These are phyloP conservation scores for Candida wancherniae DNA, from an alignment of 805 yeast species.

Conservation along the genomic window DNA sequence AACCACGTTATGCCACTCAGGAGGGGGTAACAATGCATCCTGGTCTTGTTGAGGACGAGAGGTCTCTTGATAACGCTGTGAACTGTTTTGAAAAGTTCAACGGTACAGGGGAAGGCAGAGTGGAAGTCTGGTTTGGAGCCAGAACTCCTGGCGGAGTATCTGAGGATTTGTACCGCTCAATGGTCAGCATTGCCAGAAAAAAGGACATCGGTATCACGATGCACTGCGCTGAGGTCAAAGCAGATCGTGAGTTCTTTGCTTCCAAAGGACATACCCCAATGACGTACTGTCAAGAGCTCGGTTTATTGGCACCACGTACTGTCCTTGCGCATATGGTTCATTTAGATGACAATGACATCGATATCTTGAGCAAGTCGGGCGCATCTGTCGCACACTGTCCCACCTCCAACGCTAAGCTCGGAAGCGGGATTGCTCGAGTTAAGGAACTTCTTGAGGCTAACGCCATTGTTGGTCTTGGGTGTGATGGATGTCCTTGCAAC, in stretches of 20 bases:
- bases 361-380: constrained; percentile 9
- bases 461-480: constrained; percentile 17
- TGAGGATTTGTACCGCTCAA: constrained; percentile 11
- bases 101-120: constrained; percentile 13
- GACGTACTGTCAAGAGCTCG: constrained; percentile 13
- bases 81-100: constrained; percentile 8
- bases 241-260: constrained; percentile 13
- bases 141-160: constrained; percentile 15
- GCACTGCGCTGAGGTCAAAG: constrained; percentile 16
- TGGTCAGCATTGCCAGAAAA: constrained; percentile 11
- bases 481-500: constrained; percentile 20
- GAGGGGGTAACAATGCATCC: constrained; percentile 13
- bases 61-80: constrained; percentile 11
- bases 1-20: constrained; percentile 16
- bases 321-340: constrained; percentile 16
- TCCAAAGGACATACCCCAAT: constrained; percentile 15
- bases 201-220: constrained; percentile 13
- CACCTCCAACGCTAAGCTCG: constrained; percentile 18
- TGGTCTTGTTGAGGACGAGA: constrained; percentile 12
- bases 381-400: constrained; percentile 17
- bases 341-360: constrained; percentile 12
- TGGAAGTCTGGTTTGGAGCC: constrained; percentile 15
- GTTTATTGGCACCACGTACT: constrained; percentile 12
- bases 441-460: constrained; percentile 14
- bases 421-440: constrained; percentile 17